Evolutionary conservation across 169 alveolate genomes (phyloP).

Genomic region (Amoebophrya sp.): DNA sequence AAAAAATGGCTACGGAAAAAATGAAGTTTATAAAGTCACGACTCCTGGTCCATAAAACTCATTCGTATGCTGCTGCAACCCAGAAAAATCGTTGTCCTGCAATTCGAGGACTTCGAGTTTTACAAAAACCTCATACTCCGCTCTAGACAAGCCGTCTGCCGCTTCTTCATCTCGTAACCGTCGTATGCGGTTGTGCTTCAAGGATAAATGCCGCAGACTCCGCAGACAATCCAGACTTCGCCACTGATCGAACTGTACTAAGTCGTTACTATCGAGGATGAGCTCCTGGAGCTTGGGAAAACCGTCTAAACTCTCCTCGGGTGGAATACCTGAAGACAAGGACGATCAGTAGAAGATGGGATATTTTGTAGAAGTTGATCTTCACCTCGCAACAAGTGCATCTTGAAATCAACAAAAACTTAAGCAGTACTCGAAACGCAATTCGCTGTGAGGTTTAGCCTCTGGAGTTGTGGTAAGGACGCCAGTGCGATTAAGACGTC

Average conservation of each 20-base stretch:
- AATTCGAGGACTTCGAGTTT: neutral
- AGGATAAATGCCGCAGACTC: neutral
- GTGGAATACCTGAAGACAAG: neutral
- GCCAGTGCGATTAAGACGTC: neutral
- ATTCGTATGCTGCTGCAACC: neutral
- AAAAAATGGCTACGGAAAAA: neutral
- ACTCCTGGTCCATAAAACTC: neutral
- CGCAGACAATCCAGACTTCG: neutral
- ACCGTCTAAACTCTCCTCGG: neutral
- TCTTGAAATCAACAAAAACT: too few species aligned
- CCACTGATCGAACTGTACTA: conserved; percentile 22
- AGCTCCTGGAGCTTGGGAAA: neutral
- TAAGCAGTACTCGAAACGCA: neutral
- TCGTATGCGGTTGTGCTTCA: neutral
- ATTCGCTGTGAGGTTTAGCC: conserved; percentile 2
- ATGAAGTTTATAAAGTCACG: neutral
- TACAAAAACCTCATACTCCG: neutral
- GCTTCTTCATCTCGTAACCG: neutral
- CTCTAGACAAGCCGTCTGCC: too few species aligned
- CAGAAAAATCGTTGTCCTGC: neutral
- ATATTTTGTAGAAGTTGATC: too few species aligned
- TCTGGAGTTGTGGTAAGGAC: neutral
- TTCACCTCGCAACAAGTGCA: too few species aligned
- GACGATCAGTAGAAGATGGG: too few species aligned
- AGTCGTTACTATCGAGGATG: neutral